Evolutionary conservation across 2,329 filamentous ascomycete species (phyloP), one percentile per base, ranked within the genome.

Genomic region (Aspergillus brunneoviolaceus): DNA sequence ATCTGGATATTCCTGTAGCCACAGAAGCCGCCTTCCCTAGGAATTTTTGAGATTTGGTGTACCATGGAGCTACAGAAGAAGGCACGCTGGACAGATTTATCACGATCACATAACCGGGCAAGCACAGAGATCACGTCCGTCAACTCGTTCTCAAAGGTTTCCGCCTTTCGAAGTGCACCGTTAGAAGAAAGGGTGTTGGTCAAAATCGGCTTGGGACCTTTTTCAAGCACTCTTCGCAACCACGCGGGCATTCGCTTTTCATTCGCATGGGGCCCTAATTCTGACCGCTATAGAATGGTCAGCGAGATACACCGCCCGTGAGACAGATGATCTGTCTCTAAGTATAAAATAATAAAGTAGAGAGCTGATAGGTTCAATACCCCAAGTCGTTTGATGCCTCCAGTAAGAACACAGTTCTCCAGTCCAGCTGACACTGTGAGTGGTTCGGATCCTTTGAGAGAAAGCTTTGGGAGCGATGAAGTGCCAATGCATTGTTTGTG

Each of bases 1-100:
- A 96, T 96, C 73, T 98, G 95, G 33, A 96, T 96, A 70, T 96
- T 98, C 47, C 94, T 85, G 73, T 97, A 98, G 3, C 94, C 94
- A 72, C 94, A 98, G 73, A 98, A 98, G 5, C 92, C 90, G 23
- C 92, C 92, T 78, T 96, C 93, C 61, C 81, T 83, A n/a, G 83
- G 84, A 55, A 96, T 81, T 70, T 96, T 96, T 55, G 90, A 91
- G 27, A 98, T 83, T 70, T 97, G 93, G 52, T 87, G 82, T 0
- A 92, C 89, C 51, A 82, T 81, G 1, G 89, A 84, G 69, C 92
- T 87, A 73, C 93, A 97, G 35, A 96, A 80, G 69, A 92, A 96
- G 5, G 91, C 90, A 64, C 85, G 85, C 56, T 85, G 80, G 1
- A 91, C 89, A 4, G 79, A 78, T 7, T 77, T 71, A 67, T 90